Evolutionary conservation across 345 rosid species (phyloP), one percentile per base, ranked within the genome.

Genomic region (Salix suchowensis): DNA sequence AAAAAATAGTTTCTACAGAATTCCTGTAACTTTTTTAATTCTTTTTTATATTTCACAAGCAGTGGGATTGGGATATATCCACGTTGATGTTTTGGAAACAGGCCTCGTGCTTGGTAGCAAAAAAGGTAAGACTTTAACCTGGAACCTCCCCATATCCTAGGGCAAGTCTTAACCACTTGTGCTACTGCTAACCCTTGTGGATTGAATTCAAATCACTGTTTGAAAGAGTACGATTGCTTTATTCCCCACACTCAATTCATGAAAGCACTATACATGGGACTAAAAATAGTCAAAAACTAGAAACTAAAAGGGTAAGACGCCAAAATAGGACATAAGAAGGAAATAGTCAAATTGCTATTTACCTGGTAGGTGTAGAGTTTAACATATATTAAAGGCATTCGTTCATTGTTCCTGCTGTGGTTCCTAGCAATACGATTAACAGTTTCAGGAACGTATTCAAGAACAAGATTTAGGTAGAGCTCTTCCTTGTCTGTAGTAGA

Each of bases 301-400:
- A 58, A 26, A 23, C 26, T 23, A 23, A 10, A 58, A 58, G 4
- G 15, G 64, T n/a, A 58, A 23, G 15, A 23, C n/a, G 28, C 64
- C 28, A n/a, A 58, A 23, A 58, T 23, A n/a, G 19, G 42, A 70
- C 52, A 37, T 8, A 58, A 15, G 39, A 42, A 64, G 16, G 36
- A 46, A 80, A 36, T 65, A 73, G 16, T 69, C 26, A 73, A 76
- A 65, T 42, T 42, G 52, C 62, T 58, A 68, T 72, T 18, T 64
- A 94, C 98, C 97, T 96, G 99, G 79, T 96, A 96, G 12, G 94
- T 91, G 76, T 96, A 93, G 71, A 96, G 98, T 81, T 96, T 91
- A 67, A 96, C 96, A 81, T 91, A 93, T 81, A 96, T 89, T 84
- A 96, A 80, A 64, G 99, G 98, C 94, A 96, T 93, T 74, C 93